Evolutionary conservation across 805 yeast species (phyloP), one percentile per base, ranked within the genome.

Genomic region (Ogataea angusta): DNA sequence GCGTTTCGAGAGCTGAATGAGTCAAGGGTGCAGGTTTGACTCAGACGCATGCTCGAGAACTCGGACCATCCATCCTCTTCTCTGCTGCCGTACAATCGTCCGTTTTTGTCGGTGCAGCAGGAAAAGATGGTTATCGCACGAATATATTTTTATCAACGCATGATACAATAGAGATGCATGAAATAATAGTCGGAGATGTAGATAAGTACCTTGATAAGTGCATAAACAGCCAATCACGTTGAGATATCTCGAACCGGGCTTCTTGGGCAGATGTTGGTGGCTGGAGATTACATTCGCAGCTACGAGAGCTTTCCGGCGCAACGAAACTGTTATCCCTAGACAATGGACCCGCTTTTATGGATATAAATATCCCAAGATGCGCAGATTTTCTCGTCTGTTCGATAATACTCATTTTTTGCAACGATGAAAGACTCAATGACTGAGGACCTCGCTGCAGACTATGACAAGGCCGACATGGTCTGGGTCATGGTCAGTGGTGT

Each of bases 401-500:
- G 26, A 30, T 31, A 14, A 5, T 28, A 14, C 7, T 27, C 10
- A 16, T 14, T 25, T 18, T 17, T 26, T 29, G 45, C 44, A 28
- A 15, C 21, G 21, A 51, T 48, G 54, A 21, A 22, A 38, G 79
- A 88, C 67, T 77, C 87, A 25, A 69, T 86, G 61, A 75, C 78
- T 14, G 75, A 75, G 18, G 85, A 90, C 63, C 70, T 89, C 55
- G 87, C 87, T 60, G 67, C 68, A 8, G 82, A 75, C 54, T 89
- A 73, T 58, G 84, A 82, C 46, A 68, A 68, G 31, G 95, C 83
- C 36, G 86, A 87, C 60, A 82, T 85, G 86, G 87, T 79, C 4
- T 89, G 95, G 95, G 74, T 88, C 42, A 87, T 82, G 61, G 73
- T 77, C 5, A 73, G 87, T n/a, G 81, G 80, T 7, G 81, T 77